phyloP scores from a whole-genome alignment of 164 flowering plant species.

The Santalum album region DNA sequence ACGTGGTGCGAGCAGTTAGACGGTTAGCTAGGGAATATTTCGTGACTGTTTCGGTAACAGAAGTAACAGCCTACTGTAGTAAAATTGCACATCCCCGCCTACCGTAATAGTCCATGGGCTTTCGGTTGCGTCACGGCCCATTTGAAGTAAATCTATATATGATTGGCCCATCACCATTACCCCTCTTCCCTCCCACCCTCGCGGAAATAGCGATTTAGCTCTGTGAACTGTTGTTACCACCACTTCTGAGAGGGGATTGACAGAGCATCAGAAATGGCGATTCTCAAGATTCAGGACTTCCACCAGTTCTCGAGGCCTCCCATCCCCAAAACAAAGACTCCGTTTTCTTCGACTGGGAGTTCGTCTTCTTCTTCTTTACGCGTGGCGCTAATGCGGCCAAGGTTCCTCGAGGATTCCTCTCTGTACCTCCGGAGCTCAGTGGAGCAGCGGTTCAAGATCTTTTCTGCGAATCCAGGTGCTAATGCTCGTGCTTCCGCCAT shows the following conservation, averaged over 20 bases:
- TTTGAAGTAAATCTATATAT: too few species aligned
- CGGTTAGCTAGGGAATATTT: too few species aligned
- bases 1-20: too few species aligned
- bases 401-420: background rate
- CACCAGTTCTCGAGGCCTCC: background rate
- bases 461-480: background rate
- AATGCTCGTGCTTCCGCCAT: background rate
- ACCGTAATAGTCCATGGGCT: too few species aligned
- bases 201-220: too few species aligned
- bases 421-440: background rate
- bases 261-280: background rate
- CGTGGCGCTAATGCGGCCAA: background rate
- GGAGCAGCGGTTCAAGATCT: background rate
- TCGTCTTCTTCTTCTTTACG: background rate
- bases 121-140: too few species aligned
- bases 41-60: too few species aligned
- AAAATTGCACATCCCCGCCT: too few species aligned
- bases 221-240: too few species aligned
- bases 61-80: too few species aligned
- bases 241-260: background rate
- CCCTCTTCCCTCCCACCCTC: too few species aligned
- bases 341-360: background rate
- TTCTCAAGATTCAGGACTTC: background rate
- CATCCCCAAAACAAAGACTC: background rate
- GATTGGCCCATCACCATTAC: too few species aligned